Base-by-base conservation (phyloP, 2,329 filamentous ascomycete genomes). In the Epichloe uncinata region DNA sequence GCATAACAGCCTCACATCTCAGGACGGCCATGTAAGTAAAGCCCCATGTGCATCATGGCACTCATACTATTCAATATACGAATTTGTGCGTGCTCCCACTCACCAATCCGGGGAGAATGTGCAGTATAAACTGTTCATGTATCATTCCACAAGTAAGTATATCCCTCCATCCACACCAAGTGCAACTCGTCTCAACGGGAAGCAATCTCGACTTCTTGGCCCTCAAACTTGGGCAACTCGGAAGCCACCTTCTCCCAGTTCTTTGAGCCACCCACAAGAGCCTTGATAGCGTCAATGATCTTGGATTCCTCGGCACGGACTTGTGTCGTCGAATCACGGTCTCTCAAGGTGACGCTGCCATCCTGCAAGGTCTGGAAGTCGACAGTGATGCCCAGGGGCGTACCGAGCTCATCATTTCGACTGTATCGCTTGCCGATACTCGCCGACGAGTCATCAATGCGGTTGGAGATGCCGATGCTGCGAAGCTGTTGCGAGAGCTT, bases 311-410 rank as follows among this genome's bases (percentile, higher is more conserved):
- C 82, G 11, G 86, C 87, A 53, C 93, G 84, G 51, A 97, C 89
- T 71, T 97, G 91, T 65, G 82, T 85, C 49, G 87, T 96, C 41
- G 84, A 85, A 70, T 97, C 93, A 55, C 89, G 83, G 66, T 97
- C 91, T 63, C 91, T 77, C 56, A 97, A 78, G 1, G 91, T 97
- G 63, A 94, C 79, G 7, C 85, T 85, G 63, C 80, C 80, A 66
- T 96, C 89, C 69, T 95, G 82, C 57, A 95, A 73, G 45, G 87
- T 94, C 74, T 97, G 87, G 78, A 96, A 97, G 68, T 97, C 91
- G 53, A 97, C 80, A 0, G 91, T 97, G 67, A 97, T 83, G 63
- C 89, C 91, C 56, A 96, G 83, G 7, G 91, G 88, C 42, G 93
- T 97, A 61, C 91, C 93, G 52, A 96, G 79, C 72, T 97, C 91